phyloP scores from a whole-genome alignment of 257 asterid genomes.

The Lithospermum erythrorhizon region DNA sequence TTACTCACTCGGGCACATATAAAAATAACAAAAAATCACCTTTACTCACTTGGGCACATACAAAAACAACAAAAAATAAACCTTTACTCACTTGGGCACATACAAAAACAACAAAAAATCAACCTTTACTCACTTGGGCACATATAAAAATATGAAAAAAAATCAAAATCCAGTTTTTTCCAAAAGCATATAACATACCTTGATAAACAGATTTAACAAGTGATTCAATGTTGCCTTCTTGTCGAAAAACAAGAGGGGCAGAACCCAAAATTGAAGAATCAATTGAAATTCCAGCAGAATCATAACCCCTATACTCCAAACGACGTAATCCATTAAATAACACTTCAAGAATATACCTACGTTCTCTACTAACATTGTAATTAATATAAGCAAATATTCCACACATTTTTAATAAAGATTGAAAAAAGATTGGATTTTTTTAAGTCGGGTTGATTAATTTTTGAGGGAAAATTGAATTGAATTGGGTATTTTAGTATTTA shows the following conservation, averaged over 20 bases:
- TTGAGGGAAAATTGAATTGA: too few relatives aligned
- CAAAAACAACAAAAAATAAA: too few relatives aligned
- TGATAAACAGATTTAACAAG: slow-evolving; percentile 75
- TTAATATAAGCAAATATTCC: slow-evolving; percentile 94
- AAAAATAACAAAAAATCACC: too few relatives aligned
- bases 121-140: not conserved
- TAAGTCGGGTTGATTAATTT: too few relatives aligned
- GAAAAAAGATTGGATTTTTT: too few relatives aligned
- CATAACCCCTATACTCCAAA: slow-evolving; percentile 94
- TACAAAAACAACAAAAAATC: not conserved
- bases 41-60: too few relatives aligned
- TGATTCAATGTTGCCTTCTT: slow-evolving; percentile 76
- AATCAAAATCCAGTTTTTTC: not conserved
- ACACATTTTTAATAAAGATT: slow-evolving; percentile 36
- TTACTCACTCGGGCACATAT: not conserved
- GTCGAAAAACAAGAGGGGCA: slow-evolving; percentile 59
- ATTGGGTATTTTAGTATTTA: too few relatives aligned
- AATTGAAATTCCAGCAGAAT: slow-evolving; percentile 79
- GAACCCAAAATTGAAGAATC: slow-evolving; percentile 21
- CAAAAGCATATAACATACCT: slow-evolving; percentile 17
- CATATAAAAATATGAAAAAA: too few relatives aligned
- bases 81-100: too few relatives aligned
- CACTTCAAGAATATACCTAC: slow-evolving; percentile 70
- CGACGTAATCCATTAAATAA: slow-evolving; percentile 82
- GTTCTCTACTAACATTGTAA: slow-evolving; percentile 57